Evolutionary conservation across 495 filamentous ascomycete genomes (phyloP).

Genomic region (Penicillium pulvis): DNA sequence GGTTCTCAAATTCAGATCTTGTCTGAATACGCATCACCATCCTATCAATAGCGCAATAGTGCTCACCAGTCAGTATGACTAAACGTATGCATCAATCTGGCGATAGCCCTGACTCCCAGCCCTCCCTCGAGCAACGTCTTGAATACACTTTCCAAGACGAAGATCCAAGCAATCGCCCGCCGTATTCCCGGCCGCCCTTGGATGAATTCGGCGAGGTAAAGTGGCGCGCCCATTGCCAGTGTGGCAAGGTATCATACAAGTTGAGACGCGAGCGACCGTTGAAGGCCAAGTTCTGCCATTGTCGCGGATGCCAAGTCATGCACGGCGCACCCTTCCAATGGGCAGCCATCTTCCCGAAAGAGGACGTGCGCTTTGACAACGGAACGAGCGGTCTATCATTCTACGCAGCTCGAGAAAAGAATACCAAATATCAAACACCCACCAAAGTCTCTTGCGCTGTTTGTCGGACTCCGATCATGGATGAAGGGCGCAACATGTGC

Average conservation of each 20-base stretch:
- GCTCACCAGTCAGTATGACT: not conserved
- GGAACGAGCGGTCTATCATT: constrained; percentile 75
- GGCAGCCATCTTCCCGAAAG: constrained; percentile 88
- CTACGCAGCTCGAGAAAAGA: constrained; percentile 68
- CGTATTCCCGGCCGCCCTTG: constrained; percentile 58
- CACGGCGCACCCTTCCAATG: constrained; percentile 90
- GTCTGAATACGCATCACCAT: not conserved
- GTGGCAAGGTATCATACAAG: constrained; percentile 71
- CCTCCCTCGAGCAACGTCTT: not conserved
- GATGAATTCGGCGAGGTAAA: constrained; percentile 60
- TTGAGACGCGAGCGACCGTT: constrained; percentile 69
- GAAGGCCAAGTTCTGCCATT: constrained; percentile 84
- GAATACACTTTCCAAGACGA: not conserved
- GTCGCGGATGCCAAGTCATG: constrained; percentile 76
- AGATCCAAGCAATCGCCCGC: constrained; percentile 43
- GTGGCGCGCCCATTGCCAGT: constrained; percentile 78
- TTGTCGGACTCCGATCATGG: constrained; percentile 85
- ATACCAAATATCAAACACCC: constrained; percentile 69
- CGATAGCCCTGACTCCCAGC: not conserved
- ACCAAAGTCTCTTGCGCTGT: constrained; percentile 84
- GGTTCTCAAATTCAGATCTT: not conserved
- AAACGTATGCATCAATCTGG: not conserved
- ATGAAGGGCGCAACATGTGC: constrained; percentile 86
- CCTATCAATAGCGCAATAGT: not conserved
- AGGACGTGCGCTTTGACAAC: constrained; percentile 72